A percentile compares a stretch with the other conserved stretches of the same genome.
Evolutionary conservation across 78 protist species (phyloP).

Genomic region (Andalucia godoyi): DNA sequence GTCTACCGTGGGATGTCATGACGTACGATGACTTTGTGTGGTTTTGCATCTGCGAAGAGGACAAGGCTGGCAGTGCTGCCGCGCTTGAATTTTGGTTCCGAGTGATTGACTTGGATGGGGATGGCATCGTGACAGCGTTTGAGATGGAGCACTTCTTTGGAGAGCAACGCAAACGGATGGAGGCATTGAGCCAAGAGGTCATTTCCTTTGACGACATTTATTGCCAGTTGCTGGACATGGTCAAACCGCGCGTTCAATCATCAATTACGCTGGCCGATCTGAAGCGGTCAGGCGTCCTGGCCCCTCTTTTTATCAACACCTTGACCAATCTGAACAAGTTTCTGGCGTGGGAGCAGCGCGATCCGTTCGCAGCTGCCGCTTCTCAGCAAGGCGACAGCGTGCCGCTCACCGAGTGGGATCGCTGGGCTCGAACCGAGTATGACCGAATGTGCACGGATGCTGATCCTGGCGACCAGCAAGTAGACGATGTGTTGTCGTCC

Average conservation of each 20-base stretch:
- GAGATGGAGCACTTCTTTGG: slow-evolving; percentile 71
- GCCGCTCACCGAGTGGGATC: slow-evolving; percentile 67
- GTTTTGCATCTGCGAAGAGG: slow-evolving; percentile 76
- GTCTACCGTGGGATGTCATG: no score
- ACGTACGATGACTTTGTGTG: slow-evolving; percentile 35
- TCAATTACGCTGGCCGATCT: not conserved
- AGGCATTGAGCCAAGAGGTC: slow-evolving; percentile 26
- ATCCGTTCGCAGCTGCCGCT: slow-evolving; percentile 29
- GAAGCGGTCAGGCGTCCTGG: slow-evolving; percentile 26
- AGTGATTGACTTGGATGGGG: slow-evolving; percentile 60
- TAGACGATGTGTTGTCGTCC: not conserved
- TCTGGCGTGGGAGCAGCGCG: slow-evolving; percentile 64
- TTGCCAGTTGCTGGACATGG: slow-evolving; percentile 50
- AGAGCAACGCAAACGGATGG: slow-evolving; percentile 64
- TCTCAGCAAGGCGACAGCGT: slow-evolving; percentile 9
- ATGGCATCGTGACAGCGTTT: slow-evolving; percentile 54
- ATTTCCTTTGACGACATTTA: slow-evolving; percentile 51
- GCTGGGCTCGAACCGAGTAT: slow-evolving; percentile 74
- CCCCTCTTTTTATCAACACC: slow-evolving; percentile 27
- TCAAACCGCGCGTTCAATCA: not conserved
- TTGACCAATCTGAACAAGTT: slow-evolving; percentile 68
- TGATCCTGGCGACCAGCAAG: not conserved
- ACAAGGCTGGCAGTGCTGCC: slow-evolving; percentile 54
- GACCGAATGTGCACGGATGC: slow-evolving; percentile 52
- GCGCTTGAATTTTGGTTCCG: slow-evolving; percentile 72